Evolutionary conservation across 768 basidiomycete genomes (phyloP), one percentile per base, ranked within the genome.

Genomic region (Cystobasidium tubakii): DNA sequence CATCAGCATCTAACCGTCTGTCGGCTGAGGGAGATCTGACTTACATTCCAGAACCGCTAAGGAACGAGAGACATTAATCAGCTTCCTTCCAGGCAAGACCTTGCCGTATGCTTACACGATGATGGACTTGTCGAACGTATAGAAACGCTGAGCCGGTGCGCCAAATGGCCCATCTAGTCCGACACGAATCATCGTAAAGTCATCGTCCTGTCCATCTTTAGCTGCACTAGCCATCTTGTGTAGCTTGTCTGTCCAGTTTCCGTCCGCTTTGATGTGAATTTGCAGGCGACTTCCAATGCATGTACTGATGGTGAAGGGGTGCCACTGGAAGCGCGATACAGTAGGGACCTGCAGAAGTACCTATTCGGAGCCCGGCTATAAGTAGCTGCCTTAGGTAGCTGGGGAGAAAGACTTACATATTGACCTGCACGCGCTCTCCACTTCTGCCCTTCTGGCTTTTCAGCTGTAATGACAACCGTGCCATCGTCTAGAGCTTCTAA

Each of bases 101-200:
- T 39, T 39, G 39, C 15, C 39, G 39, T 39, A 39, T 15, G 29
- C 66, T 6, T 36, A 42, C 42, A 71, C 44, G 29, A 71, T 71
- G 69, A 71, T 55, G 21, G 69, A 55, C 69, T 71, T 71, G 69
- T 71, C 69, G 36, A 57, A 71, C 25, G 69, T 71, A 31, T 71
- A 71, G 33, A 71, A 71, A 25, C 69, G 69, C 27, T 71, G 34
- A 29, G 69, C 69, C 19, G 69, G 69, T 33, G 69, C 69, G 4
- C 69, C 69, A 27, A 57, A 71, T 36, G 69, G 69, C 10, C 69
- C 69, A 60, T 71, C 69, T 6, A 71, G 10, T 2, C 69, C 69
- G 21, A 71, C 69, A 4, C 60, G 60, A 39, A 71, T 27, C 21
- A 53, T 46, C 4, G 33, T 36, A 42, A 57, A 55, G 15, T 53